phyloP scores from a whole-genome alignment of 2,329 filamentous ascomycete species.

The Penicillium sp. region DNA sequence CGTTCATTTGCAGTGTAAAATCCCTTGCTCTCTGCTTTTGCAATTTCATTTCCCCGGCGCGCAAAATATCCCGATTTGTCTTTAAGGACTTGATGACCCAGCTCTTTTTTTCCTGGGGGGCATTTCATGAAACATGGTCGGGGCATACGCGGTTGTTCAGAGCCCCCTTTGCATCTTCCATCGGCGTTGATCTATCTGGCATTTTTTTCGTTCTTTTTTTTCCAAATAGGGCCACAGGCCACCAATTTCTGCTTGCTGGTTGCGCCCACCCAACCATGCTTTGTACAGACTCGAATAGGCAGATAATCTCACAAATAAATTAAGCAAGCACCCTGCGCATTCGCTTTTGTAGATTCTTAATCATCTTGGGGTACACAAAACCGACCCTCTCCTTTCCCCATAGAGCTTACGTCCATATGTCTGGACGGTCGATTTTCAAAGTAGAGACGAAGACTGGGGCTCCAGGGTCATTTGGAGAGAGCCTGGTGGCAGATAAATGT shows the following conservation, averaged over 20 bases:
- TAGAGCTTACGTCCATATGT: neutral
- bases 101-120: neutral
- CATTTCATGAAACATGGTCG: slow-evolving; percentile 10
- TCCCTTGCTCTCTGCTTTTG: slow-evolving; percentile 5
- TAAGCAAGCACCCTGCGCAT: neutral
- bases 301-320: slow-evolving; percentile 6
- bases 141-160: slow-evolving; percentile 2
- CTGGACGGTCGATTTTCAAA: neutral
- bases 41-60: slow-evolving; percentile 18
- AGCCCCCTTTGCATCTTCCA: slow-evolving; percentile 10
- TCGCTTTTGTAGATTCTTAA: neutral
- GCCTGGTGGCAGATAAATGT: neutral
- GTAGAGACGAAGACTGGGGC: neutral
- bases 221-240: neutral
- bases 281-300: slow-evolving; percentile 7
- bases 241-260: slow-evolving; percentile 6
- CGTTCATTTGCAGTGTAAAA: slow-evolving; percentile 12
- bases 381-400: neutral
- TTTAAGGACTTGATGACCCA: slow-evolving; percentile 15
- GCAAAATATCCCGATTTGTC: slow-evolving; percentile 12
- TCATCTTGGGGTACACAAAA: too few relatives aligned
- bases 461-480: neutral
- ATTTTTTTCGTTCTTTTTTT: neutral
- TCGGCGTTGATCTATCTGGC: slow-evolving; percentile 12
- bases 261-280: neutral